These are phyloP conservation scores for Colletotrichum nymphaeae DNA, from an alignment of 2,329 filamentous ascomycete genomes.

Conservation along the genomic window DNA sequence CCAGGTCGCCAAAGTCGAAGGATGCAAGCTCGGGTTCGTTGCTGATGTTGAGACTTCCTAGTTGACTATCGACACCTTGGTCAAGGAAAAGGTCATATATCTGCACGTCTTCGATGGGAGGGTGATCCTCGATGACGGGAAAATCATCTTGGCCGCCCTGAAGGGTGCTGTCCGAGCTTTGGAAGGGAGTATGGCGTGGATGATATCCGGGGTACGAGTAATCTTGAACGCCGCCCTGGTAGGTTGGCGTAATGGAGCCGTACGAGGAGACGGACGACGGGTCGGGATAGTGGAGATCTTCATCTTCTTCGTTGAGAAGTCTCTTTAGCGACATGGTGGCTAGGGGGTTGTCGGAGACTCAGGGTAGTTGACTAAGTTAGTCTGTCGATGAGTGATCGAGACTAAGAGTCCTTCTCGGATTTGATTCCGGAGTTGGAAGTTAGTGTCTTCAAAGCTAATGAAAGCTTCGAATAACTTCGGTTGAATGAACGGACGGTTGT, in stretches of 20 bases:
- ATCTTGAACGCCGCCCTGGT: conserved; percentile 27
- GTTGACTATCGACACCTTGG: background rate
- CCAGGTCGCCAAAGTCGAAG: background rate
- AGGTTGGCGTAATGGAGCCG: conserved; percentile 25
- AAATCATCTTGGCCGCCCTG: background rate
- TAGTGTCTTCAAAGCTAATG: background rate
- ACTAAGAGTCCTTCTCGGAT: background rate
- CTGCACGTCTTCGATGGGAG: background rate
- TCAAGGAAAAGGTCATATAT: background rate
- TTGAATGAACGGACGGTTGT: background rate
- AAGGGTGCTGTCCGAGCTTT: background rate
- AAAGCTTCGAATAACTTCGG: background rate
- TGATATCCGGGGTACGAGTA: conserved; percentile 3
- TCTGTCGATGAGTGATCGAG: background rate
- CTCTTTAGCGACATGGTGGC: conserved; percentile 33
- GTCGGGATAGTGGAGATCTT: conserved; percentile 22
- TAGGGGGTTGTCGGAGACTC: background rate
- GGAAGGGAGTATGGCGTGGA: conserved; percentile 20
- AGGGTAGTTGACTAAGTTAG: background rate
- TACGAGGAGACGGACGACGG: conserved; percentile 22
- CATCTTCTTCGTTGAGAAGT: conserved; percentile 32
- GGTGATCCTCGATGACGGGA: background rate
- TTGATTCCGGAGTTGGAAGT: background rate
- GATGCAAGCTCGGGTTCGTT: background rate
- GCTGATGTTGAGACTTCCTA: conserved; percentile 6